Evolutionary conservation across 495 filamentous ascomycete species (phyloP).

Genomic region (Stereocaulon alpinum): DNA sequence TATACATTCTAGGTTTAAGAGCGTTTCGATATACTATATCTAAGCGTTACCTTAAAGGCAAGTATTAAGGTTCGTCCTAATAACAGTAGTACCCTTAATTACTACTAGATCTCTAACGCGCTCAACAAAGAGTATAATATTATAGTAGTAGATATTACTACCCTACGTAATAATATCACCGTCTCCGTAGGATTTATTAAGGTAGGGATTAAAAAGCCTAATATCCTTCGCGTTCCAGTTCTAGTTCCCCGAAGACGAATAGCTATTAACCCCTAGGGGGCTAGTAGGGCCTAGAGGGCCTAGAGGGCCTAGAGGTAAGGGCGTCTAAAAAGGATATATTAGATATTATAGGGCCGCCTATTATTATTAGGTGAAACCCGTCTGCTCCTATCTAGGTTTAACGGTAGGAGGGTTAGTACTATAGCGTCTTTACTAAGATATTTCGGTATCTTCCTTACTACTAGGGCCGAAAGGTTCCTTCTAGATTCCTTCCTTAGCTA

Average conservation of each 20-base stretch:
- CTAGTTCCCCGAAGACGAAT: not conserved
- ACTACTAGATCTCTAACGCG: not conserved
- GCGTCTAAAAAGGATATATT: no score
- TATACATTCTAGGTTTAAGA: not conserved
- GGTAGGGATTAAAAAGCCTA: not conserved
- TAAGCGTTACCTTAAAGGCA: not conserved
- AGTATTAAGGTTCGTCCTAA: not conserved
- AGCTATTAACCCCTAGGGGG: not conserved
- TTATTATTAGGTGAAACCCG: not conserved
- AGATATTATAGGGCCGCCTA: conserved; percentile 1
- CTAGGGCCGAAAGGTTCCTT: no score
- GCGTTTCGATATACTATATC: not conserved
- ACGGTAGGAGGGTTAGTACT: no score
- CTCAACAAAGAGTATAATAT: conserved; percentile 5
- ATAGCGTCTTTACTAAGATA: no score
- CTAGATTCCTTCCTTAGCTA: no score
- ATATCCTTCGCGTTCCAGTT: not conserved
- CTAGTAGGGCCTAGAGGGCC: conserved; percentile 5
- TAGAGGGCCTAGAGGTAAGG: not conserved
- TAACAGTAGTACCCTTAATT: not conserved
- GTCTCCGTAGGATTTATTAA: not conserved
- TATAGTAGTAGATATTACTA: no score
- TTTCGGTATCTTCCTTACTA: no score
- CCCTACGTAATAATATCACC: no score
- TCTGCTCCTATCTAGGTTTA: no score